Evolutionary conservation across 1,284 basidiomycete genomes (phyloP).

Genomic region (Anthracocystis setariae): DNA sequence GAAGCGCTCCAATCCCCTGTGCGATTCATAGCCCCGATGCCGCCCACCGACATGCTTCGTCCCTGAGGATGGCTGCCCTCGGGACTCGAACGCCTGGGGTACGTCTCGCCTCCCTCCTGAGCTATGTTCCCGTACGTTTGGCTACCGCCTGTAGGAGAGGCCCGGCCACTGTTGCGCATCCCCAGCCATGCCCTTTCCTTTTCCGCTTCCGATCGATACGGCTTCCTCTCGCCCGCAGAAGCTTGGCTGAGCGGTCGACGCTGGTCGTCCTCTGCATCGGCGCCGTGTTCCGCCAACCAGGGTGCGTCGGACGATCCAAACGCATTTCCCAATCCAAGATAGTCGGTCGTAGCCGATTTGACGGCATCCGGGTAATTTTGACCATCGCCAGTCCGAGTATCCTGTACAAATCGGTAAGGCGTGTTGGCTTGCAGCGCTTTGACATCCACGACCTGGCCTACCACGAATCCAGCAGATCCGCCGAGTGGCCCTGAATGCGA

Average conservation of each 20-base stretch:
- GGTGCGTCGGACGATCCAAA: constrained; percentile 23
- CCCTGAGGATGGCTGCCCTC: constrained; percentile 34
- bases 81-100: constrained; percentile 5
- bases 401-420: constrained; percentile 30
- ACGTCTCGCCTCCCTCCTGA: not conserved
- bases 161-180: constrained; percentile 26
- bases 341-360: constrained; percentile 32
- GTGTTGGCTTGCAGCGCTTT: constrained; percentile 48
- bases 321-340: constrained; percentile 24
- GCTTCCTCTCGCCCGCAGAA: constrained; percentile 12
- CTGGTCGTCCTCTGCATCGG: constrained; percentile 1
- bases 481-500: constrained; percentile 15
- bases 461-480: constrained; percentile 41
- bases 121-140: constrained; percentile 24
- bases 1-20: constrained; percentile 18
- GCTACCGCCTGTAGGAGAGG: constrained; percentile 10
- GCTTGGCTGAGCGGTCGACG: constrained; percentile 2
- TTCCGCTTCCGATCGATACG: constrained; percentile 40
- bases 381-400: constrained; percentile 14
- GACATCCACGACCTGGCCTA: constrained; percentile 58
- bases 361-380: constrained; percentile 9
- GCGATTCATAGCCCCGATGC: constrained; percentile 31
- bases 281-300: constrained; percentile 16
- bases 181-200: constrained; percentile 46
- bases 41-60: constrained; percentile 37